phyloP scores from a whole-genome alignment of 371 early-diverging fungal genomes.

The Lichtheimia hyalospora region DNA sequence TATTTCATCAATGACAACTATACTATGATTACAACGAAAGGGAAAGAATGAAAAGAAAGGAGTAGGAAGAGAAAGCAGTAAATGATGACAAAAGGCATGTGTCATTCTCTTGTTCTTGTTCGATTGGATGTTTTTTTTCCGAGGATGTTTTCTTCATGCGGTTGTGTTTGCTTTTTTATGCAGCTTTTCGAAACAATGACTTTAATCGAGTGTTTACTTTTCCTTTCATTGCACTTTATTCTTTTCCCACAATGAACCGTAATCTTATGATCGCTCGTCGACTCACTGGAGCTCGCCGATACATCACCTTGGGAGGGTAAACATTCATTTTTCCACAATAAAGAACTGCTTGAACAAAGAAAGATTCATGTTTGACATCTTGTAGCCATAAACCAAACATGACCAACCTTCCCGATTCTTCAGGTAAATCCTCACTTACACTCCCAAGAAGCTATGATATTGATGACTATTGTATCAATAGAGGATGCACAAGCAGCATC shows the following conservation, averaged over 20 bases:
- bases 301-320: constrained; percentile 1
- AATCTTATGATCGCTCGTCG: not conserved
- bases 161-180: not conserved
- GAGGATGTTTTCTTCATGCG: not conserved
- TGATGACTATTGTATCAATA: too few species aligned
- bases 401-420: not conserved
- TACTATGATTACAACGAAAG: too few species aligned
- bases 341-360: not conserved
- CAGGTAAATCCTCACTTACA: too few species aligned
- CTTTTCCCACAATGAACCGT: constrained; percentile 3
- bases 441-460: too few species aligned
- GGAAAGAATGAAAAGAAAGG: too few species aligned
- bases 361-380: not conserved
- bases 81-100: too few species aligned
- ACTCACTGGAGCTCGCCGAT: not conserved
- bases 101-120: too few species aligned
- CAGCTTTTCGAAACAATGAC: not conserved
- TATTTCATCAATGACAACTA: too few species aligned
- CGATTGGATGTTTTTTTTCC: too few species aligned
- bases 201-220: not conserved
- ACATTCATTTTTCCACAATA: not conserved
- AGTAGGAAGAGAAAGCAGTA: too few species aligned
- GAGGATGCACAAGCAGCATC: too few species aligned
- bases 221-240: not conserved
- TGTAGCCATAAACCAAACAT: constrained; percentile 4